These are phyloP conservation scores for Tagetes erecta DNA, from an alignment of 129 eudicot species.

Conservation along the genomic window DNA sequence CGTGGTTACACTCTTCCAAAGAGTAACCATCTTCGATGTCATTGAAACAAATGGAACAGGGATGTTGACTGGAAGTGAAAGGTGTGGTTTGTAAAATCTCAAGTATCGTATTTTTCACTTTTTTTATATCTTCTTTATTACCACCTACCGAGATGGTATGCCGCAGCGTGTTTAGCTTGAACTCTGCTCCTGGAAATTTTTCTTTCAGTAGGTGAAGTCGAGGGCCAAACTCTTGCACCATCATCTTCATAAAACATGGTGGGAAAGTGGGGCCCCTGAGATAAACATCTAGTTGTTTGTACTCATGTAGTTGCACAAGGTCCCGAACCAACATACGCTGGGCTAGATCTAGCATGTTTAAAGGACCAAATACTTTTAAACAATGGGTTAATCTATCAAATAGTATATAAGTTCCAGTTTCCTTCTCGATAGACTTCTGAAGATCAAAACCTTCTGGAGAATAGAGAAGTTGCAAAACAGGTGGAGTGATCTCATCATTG, in stretches of 20 bases:
- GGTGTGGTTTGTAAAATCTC: slow-evolving; percentile 54
- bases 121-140: slow-evolving; percentile 57
- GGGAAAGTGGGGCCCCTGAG: slow-evolving; percentile 69
- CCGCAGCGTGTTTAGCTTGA: slow-evolving; percentile 58
- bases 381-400: slow-evolving; percentile 54
- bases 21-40: slow-evolving; percentile 69
- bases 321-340: slow-evolving; percentile 50
- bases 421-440: slow-evolving; percentile 62
- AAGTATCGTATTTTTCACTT: slow-evolving; percentile 54
- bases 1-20: slow-evolving; percentile 70
- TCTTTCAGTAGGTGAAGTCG: slow-evolving; percentile 65
- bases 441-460: slow-evolving; percentile 66
- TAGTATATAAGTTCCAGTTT: slow-evolving; percentile 60
- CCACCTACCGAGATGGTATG: slow-evolving; percentile 74
- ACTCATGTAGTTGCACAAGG: slow-evolving; percentile 60
- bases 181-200: slow-evolving; percentile 63
- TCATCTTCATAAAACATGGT: slow-evolving; percentile 78
- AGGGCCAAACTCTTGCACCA: slow-evolving; percentile 73
- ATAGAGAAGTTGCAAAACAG: slow-evolving; percentile 51
- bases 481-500: slow-evolving; percentile 62
- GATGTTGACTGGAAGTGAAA: slow-evolving; percentile 17
- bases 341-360: slow-evolving; percentile 50
- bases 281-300: slow-evolving; percentile 67
- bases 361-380: slow-evolving; percentile 61
- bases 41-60: slow-evolving; percentile 85